Conservation (phyloP, 106 monocot species). For the Posidonia australis region DNA sequence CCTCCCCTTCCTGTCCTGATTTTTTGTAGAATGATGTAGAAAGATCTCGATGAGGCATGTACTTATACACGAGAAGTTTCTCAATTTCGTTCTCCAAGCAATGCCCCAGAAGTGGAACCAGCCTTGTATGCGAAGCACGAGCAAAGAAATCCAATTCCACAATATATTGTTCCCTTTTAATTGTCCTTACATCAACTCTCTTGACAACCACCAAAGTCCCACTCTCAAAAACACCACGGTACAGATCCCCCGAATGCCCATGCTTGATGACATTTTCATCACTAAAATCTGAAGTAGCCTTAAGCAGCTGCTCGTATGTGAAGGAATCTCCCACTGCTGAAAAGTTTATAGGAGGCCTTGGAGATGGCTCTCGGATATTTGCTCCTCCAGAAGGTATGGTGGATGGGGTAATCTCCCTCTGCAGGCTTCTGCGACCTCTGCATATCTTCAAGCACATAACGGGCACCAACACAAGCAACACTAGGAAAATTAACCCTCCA, state of each 20-base stretch:
- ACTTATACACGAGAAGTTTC: slow-evolving; percentile 67
- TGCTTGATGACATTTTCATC: slow-evolving; percentile 58
- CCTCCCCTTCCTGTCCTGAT: slow-evolving; percentile 40
- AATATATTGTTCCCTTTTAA: slow-evolving; percentile 35
- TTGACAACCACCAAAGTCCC: slow-evolving; percentile 54
- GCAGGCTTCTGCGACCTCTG: not conserved
- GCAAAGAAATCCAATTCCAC: slow-evolving; percentile 64
- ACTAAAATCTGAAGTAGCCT: slow-evolving; percentile 39
- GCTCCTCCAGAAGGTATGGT: slow-evolving; percentile 6
- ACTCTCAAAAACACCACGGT: slow-evolving; percentile 37
- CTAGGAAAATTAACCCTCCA: slow-evolving; percentile 27
- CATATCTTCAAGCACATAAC: slow-evolving; percentile 20
- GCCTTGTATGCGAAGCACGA: slow-evolving; percentile 41
- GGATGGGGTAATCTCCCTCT: not conserved
- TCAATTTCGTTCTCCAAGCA: slow-evolving; percentile 59
- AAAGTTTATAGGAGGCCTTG: slow-evolving; percentile 16
- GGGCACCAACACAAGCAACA: slow-evolving; percentile 13
- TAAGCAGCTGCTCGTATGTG: slow-evolving; percentile 43
- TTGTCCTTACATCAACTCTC: slow-evolving; percentile 26
- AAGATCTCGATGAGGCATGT: slow-evolving; percentile 57
- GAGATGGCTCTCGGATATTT: not conserved
- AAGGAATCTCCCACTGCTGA: slow-evolving; percentile 56
- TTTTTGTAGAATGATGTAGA: slow-evolving; percentile 42
- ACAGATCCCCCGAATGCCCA: slow-evolving; percentile 72
- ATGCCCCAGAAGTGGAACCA: slow-evolving; percentile 63